Percentiles rank a stretch among this genome's conserved stretches.
These are phyloP conservation scores for Deinandra increscens DNA, from an alignment of 129 eudicot genomes.

Conservation along the genomic window DNA sequence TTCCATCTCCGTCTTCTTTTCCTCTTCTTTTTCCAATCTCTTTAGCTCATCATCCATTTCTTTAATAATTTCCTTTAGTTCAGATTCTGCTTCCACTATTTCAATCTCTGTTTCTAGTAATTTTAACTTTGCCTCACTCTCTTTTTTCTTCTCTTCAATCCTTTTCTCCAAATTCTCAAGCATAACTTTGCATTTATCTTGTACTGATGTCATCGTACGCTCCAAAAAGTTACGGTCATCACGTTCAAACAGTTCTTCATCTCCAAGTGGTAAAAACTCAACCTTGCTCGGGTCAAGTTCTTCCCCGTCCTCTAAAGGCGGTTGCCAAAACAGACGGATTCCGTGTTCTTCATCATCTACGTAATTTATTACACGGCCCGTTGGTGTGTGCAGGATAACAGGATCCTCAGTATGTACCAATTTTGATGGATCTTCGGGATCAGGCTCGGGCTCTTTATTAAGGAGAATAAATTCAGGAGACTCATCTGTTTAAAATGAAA, in stretches of 20 bases:
- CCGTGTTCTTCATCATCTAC: conserved; percentile 89
- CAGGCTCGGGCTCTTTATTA: conserved; percentile 82
- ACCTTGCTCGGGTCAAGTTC: conserved; percentile 57
- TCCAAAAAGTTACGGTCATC: conserved; percentile 35
- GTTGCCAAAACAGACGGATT: conserved; percentile 78
- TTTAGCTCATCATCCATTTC: conserved; percentile 73
- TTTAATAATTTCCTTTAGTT: conserved; percentile 59
- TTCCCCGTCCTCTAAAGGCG: conserved; percentile 55
- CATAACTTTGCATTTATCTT: conserved; percentile 38
- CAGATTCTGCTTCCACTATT: conserved; percentile 61
- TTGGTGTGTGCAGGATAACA: conserved; percentile 78
- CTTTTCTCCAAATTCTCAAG: conserved; percentile 50
- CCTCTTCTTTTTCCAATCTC: conserved; percentile 65
- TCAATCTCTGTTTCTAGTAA: conserved; percentile 52
- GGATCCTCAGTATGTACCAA: conserved; percentile 76
- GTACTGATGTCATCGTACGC: conserved; percentile 36
- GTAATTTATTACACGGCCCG: conserved; percentile 66
- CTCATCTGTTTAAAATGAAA: conserved; percentile 45
- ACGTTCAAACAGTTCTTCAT: conserved; percentile 48
- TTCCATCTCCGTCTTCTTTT: conserved; percentile 46
- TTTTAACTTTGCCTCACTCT: conserved; percentile 35
- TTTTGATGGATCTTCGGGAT: conserved; percentile 80
- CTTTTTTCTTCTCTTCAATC: conserved; percentile 62
- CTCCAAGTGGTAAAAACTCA: conserved; percentile 72
- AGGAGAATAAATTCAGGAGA: conserved; percentile 72